Evolutionary conservation across 768 basidiomycete genomes (phyloP).

Genomic region (Trichaptum fuscoviolaceum): DNA sequence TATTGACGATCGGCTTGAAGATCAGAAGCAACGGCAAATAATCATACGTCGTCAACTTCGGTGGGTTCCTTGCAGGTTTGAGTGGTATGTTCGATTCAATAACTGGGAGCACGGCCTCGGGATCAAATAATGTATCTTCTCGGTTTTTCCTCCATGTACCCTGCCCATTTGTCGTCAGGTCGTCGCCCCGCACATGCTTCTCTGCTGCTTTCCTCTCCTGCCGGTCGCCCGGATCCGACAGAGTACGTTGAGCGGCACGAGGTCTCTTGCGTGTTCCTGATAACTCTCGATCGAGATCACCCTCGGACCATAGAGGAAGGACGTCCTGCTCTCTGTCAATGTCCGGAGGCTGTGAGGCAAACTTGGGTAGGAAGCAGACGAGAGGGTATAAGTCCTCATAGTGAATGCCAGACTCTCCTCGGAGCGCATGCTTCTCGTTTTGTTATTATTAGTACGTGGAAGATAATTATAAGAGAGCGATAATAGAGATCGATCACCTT

Average conservation of each 20-base stretch:
- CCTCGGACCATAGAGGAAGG: slow-evolving; percentile 50
- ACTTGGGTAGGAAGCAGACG: slow-evolving; percentile 61
- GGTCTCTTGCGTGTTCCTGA: not conserved
- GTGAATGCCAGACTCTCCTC: slow-evolving; percentile 64
- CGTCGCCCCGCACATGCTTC: slow-evolving; percentile 3
- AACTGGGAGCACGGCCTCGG: slow-evolving; percentile 37
- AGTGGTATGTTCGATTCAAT: slow-evolving; percentile 40
- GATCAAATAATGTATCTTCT: slow-evolving; percentile 34
- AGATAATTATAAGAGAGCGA: not conserved
- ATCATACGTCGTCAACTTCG: slow-evolving; percentile 41
- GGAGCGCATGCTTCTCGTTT: slow-evolving; percentile 48
- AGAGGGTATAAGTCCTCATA: slow-evolving; percentile 71
- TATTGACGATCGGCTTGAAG: slow-evolving; percentile 37
- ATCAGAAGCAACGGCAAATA: slow-evolving; percentile 51
- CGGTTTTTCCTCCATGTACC: slow-evolving; percentile 4
- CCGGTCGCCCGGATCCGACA: not conserved
- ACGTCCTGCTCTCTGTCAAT: slow-evolving; percentile 32
- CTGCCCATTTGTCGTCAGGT: not conserved
- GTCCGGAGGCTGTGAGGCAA: slow-evolving; percentile 27
- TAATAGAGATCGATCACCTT: slow-evolving; percentile 37
- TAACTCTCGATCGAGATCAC: not conserved
- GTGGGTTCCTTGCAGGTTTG: slow-evolving; percentile 57
- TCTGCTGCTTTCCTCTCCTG: not conserved
- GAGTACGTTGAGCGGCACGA: not conserved
- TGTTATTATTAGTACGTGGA: not conserved